These are phyloP conservation scores for Schwanniomyces vanrijiae DNA, from an alignment of 805 yeast genomes.

Conservation along the genomic window DNA sequence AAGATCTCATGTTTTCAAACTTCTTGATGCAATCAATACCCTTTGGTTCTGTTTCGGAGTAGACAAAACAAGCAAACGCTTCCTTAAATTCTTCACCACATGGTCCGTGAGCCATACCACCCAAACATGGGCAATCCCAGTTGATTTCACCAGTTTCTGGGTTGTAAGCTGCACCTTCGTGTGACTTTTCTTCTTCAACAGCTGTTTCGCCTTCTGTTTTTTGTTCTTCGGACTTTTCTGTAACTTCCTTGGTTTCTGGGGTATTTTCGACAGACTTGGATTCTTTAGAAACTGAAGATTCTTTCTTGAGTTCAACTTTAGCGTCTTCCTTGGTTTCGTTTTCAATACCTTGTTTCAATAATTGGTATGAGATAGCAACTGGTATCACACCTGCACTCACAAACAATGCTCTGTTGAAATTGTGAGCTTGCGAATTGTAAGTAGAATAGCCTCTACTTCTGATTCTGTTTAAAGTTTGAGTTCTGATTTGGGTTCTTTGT, in stretches of 20 bases:
- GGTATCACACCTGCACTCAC: slow-evolving; percentile 14
- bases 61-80: slow-evolving; percentile 93
- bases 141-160: slow-evolving; percentile 98
- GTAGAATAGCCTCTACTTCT: slow-evolving; percentile 10
- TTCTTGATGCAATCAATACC: slow-evolving; percentile 93
- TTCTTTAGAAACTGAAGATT: background rate
- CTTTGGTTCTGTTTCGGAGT: slow-evolving; percentile 92
- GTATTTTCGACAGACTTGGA: background rate
- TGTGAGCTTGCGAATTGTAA: slow-evolving; percentile 4
- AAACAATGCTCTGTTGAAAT: slow-evolving; percentile 8
- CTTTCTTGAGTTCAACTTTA: background rate
- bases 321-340: slow-evolving; percentile 9
- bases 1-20: slow-evolving; percentile 88
- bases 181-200: slow-evolving; percentile 17
- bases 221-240: background rate
- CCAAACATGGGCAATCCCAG: slow-evolving; percentile 99
- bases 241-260: slow-evolving; percentile 6
- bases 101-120: slow-evolving; percentile 99
- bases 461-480: slow-evolving; percentile 10
- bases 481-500: slow-evolving; percentile 11
- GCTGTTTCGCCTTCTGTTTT: slow-evolving; percentile 2
- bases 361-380: slow-evolving; percentile 8
- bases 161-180: slow-evolving; percentile 72
- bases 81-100: slow-evolving; percentile 68
- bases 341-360: slow-evolving; percentile 6